These are phyloP conservation scores for Leishmania lainsoni DNA, from an alignment of 208 protist genomes.

Conservation along the genomic window DNA sequence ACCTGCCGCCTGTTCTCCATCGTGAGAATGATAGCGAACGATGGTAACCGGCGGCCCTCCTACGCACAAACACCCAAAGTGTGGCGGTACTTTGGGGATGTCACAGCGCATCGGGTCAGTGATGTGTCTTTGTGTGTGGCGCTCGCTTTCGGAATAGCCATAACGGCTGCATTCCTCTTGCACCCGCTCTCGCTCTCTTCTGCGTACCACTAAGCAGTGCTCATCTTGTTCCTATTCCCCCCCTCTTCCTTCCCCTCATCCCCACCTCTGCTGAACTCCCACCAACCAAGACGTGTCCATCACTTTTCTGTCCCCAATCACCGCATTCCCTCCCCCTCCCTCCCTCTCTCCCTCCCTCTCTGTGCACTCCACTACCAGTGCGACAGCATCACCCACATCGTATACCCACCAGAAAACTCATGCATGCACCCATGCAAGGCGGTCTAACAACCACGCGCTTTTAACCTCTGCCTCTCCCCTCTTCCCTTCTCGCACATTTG, in stretches of 20 bases:
- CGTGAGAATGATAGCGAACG: neutral
- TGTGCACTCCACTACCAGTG: neutral
- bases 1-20: neutral
- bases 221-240: neutral
- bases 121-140: neutral
- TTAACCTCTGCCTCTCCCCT: neutral
- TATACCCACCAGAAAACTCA: neutral
- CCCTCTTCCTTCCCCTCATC: neutral
- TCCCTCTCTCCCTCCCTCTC: neutral
- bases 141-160: neutral
- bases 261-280: neutral
- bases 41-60: neutral
- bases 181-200: neutral
- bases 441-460: neutral
- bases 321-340: neutral
- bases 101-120: neutral
- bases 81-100: neutral
- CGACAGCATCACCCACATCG: neutral
- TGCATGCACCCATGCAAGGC: neutral
- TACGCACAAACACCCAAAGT: neutral
- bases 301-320: neutral
- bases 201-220: too few species aligned
- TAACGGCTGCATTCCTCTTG: neutral
- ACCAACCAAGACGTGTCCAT: neutral
- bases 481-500: neutral